Percentiles rank a stretch among this genome's conserved stretches.
Evolutionary conservation across 106 monocot species (phyloP).

Genomic region (Ottelia alismoides): DNA sequence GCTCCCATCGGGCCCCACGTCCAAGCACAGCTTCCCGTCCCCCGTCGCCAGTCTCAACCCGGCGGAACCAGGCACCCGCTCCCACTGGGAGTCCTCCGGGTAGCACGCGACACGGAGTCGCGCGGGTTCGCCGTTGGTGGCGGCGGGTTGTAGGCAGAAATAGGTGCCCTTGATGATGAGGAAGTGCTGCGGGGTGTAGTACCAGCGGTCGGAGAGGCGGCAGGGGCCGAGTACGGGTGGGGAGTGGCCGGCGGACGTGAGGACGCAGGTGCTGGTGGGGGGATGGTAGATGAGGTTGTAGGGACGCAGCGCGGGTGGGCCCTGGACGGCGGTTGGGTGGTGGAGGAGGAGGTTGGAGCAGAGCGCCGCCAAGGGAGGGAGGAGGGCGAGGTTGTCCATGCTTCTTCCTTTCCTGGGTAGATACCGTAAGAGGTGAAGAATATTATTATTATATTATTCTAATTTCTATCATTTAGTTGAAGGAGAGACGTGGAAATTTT

Average conservation of each 20-base stretch:
- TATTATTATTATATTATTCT: too few species aligned
- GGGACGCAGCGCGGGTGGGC: neutral
- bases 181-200: conserved; percentile 26
- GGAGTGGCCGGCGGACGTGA: conserved; percentile 1
- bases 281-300: conserved; percentile 25
- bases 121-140: conserved; percentile 13
- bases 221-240: conserved; percentile 24
- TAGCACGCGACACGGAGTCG: conserved; percentile 17
- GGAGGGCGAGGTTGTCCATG: too few species aligned
- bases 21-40: conserved; percentile 17
- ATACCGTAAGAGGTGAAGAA: too few species aligned
- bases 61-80: neutral
- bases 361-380: too few species aligned
- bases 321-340: too few species aligned
- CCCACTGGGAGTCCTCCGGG: conserved; percentile 21
- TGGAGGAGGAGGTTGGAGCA: too few species aligned
- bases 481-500: too few species aligned
- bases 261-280: conserved; percentile 13
- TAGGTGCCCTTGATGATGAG: conserved; percentile 25
- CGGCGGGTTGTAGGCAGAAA: conserved; percentile 21
- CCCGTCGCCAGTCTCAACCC: conserved; percentile 9
- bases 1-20: conserved; percentile 4
- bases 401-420: too few species aligned
- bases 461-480: too few species aligned
- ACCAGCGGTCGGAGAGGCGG: conserved; percentile 17